These are phyloP conservation scores for Neocallimastix lanati DNA, from an alignment of 192 early-diverging fungal genomes.

Conservation along the genomic window DNA sequence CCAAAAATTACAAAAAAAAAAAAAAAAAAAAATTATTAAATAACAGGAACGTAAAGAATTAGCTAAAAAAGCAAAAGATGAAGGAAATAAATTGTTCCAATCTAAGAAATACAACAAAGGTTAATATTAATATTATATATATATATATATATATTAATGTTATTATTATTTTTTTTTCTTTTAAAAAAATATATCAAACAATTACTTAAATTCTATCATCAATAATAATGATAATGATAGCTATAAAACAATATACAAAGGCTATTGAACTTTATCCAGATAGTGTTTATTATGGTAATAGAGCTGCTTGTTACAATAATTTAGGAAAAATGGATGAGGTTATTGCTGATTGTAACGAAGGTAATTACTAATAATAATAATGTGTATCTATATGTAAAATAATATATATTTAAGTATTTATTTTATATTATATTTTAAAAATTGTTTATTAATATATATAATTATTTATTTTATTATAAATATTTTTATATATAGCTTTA, in stretches of 20 bases:
- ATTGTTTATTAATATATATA: conserved; percentile 3
- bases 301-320: conserved; percentile 80
- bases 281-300: conserved; percentile 85
- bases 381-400: no score
- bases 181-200: no score
- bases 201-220: no score
- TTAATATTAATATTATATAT: no score
- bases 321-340: conserved; percentile 31
- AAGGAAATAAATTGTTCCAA: conserved; percentile 74
- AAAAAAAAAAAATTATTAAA: no score
- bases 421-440: no score
- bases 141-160: no score
- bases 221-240: not conserved
- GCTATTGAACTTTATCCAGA: conserved; percentile 66
- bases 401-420: no score
- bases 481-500: conserved; percentile 20
- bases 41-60: conserved; percentile 40
- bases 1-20: no score
- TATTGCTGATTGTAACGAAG: conserved; percentile 68
- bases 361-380: not conserved
- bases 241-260: not conserved
- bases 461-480: no score
- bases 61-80: conserved; percentile 57
- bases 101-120: conserved; percentile 71
- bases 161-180: no score